Evolutionary conservation across 345 rosid species (phyloP).

Genomic region (Salix exigua): DNA sequence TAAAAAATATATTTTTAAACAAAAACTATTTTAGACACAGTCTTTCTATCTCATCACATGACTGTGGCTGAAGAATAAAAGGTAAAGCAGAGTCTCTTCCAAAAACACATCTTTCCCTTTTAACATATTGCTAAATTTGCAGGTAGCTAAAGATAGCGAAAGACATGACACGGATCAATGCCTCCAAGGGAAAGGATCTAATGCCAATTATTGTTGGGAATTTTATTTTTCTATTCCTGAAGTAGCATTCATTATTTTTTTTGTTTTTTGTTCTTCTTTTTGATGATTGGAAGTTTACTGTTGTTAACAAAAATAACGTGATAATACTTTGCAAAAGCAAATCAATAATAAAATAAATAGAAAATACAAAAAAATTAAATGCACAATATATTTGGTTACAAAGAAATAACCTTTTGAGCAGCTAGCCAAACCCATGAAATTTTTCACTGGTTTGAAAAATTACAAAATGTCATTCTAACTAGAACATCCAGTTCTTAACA

Average conservation of each 20-base stretch:
- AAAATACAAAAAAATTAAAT: too few relatives aligned
- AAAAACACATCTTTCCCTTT: conserved; percentile 29
- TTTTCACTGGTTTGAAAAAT: too few relatives aligned
- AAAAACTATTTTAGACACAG: too few relatives aligned
- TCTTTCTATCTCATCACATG: not conserved
- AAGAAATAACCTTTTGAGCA: too few relatives aligned
- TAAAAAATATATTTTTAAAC: too few relatives aligned
- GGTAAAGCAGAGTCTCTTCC: conserved; percentile 38
- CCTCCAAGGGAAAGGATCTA: conserved; percentile 13
- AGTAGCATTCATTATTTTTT: not conserved
- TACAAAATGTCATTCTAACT: too few relatives aligned
- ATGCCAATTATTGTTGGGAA: conserved; percentile 33
- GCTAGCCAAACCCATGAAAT: too few relatives aligned
- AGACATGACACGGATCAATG: conserved; percentile 16
- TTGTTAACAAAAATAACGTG: too few relatives aligned
- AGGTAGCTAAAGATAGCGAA: conserved; percentile 6
- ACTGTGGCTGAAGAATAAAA: conserved; percentile 40
- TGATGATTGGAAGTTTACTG: not conserved
- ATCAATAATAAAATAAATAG: too few relatives aligned
- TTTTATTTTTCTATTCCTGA: conserved; percentile 9
- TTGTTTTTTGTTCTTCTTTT: conserved; percentile 17
- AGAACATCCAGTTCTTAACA: too few relatives aligned
- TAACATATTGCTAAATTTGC: conserved; percentile 17
- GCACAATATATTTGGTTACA: too few relatives aligned
- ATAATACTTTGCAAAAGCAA: too few relatives aligned